Base-by-base conservation (phyloP, 352 stramenopile species). In the Achlya hypogyna region DNA sequence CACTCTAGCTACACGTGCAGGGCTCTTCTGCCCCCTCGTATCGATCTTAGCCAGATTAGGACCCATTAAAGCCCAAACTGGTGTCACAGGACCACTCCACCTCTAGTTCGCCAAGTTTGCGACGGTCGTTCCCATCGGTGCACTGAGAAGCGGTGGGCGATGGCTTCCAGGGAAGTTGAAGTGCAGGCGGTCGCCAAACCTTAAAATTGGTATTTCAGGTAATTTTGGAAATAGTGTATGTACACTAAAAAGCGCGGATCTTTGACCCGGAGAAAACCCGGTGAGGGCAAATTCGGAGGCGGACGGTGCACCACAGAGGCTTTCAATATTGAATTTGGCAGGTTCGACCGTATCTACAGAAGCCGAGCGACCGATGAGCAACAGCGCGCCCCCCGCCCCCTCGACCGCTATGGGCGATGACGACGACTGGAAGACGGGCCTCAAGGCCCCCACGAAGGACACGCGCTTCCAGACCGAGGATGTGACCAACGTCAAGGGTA, bases 401-500 rank as follows among this genome's bases (percentile, higher is more conserved):
- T 25, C 58, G 23, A 53, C 58, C 5, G 10, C 23, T 12, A n/a
- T 40, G 20, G 53, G 38, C 18, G 63, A 72, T 23, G 69, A 73
- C 3, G 65, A 72, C 38, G 63, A 72, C 32, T 95, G 84, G 86
- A 93, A 95, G 69, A 69, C 72, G 40, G 76, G 71, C 38, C 73
- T 95, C 38, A 93, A 91, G 75, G 79, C 79, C 25, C 89, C 89
- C 5, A 78, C 77, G 34, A 92, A 91, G 53, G 89, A 97, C 72
- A 96, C 83, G 70, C 87, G 89, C 69, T 78, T 95, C 72, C 86
- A 95, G 71, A 97, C 89, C 34, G 88, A 95, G 78, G 97, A 99
- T 81, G 96, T 99, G 69, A 99, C 96, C 53, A 96, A 98, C 74
- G 98, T 98, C 53, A 99, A 99, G 74, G 96, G 63, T 70, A 62